These are phyloP conservation scores for Metschnikowia drakensbergensis DNA, from an alignment of 805 yeast species.

Conservation along the genomic window DNA sequence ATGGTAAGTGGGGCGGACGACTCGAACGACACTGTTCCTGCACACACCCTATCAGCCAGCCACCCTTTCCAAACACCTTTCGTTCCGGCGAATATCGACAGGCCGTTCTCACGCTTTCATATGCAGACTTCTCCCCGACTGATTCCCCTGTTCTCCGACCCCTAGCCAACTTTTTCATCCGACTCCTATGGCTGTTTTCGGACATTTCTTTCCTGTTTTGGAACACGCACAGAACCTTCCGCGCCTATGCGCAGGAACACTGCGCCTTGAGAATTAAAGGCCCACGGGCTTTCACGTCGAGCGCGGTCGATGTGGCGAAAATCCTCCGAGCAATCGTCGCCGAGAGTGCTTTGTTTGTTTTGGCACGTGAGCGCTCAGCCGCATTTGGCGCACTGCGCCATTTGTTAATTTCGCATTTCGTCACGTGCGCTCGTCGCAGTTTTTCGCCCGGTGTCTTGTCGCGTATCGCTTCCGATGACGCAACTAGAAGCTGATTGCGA, in stretches of 20 bases:
- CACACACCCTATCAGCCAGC: slow-evolving; percentile 7
- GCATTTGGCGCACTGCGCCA: background rate
- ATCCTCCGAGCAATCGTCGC: too few relatives aligned
- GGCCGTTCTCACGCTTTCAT: background rate
- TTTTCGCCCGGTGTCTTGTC: background rate
- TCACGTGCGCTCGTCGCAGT: background rate
- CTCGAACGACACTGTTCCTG: slow-evolving; percentile 1
- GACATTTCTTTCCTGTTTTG: background rate
- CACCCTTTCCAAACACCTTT: background rate
- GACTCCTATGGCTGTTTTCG: background rate
- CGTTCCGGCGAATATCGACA: background rate
- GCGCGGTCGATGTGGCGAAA: too few relatives aligned
- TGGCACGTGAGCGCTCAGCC: background rate
- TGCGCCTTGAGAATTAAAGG: background rate
- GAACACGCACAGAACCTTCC: slow-evolving; percentile 4
- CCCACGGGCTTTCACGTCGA: too few relatives aligned
- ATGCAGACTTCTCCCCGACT: too few relatives aligned
- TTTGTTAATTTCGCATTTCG: too few relatives aligned
- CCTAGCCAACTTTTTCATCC: background rate
- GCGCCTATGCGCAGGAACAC: background rate
- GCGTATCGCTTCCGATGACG: background rate
- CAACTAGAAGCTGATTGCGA: background rate
- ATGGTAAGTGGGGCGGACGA: slow-evolving; percentile 4
- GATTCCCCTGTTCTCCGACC: background rate
- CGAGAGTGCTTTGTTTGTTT: too few relatives aligned